A percentile compares a stretch with the other conserved stretches of the same genome.
phyloP scores from a whole-genome alignment of 306 rosid genomes.

The Cicer cuneatum region DNA sequence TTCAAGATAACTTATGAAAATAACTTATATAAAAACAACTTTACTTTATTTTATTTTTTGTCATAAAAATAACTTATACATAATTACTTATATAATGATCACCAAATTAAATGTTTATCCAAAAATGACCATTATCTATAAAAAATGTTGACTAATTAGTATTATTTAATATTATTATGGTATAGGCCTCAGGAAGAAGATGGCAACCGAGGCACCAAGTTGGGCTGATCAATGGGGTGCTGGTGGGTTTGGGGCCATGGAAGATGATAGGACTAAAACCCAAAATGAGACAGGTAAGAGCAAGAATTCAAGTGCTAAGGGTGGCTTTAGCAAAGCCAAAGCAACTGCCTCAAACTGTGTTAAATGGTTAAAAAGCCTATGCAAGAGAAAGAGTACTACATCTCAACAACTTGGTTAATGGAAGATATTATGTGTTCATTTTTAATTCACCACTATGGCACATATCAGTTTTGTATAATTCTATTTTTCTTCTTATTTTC shows the following conservation, averaged over 20 bases:
- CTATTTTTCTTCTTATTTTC: constrained; percentile 14
- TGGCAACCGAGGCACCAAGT: constrained; percentile 82
- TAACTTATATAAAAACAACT: no score
- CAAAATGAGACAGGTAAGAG: constrained; percentile 46
- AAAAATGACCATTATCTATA: no score
- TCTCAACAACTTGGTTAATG: constrained; percentile 45
- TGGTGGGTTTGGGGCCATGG: constrained; percentile 91
- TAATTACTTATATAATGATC: no score
- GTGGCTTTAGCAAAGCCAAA: constrained; percentile 63
- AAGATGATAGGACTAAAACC: constrained; percentile 55
- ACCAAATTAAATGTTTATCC: no score
- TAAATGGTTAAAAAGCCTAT: constrained; percentile 82
- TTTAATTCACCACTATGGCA: constrained; percentile 7
- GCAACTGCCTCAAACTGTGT: constrained; percentile 64
- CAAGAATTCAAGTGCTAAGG: constrained; percentile 61
- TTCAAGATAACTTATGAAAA: no score
- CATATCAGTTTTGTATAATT: constrained; percentile 35
- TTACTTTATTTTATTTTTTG: no score
- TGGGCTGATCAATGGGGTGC: constrained; percentile 99
- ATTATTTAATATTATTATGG: background rate
- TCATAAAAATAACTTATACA: no score
- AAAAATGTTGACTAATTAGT: background rate
- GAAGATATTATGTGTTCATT: constrained; percentile 4
- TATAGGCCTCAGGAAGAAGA: constrained; percentile 8
- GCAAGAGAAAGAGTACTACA: constrained; percentile 60